Conservation (phyloP, 2,329 filamentous ascomycete species). For the Lomentospora prolificans region DNA sequence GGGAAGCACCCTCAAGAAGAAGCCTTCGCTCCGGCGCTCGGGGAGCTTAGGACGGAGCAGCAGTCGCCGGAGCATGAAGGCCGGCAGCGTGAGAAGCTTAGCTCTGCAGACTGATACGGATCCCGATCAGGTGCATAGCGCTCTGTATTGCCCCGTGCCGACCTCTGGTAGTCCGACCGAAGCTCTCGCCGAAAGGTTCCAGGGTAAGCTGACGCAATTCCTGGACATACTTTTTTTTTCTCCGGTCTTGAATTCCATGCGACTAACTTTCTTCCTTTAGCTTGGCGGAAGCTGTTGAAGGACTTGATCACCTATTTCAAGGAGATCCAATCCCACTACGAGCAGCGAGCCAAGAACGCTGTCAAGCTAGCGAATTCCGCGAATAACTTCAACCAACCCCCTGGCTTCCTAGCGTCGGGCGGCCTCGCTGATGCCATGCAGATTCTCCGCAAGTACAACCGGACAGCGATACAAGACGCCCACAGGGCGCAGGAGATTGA, state of each 20-base stretch:
- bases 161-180: constrained; percentile 84
- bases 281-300: constrained; percentile 92
- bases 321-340: constrained; percentile 83
- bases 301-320: constrained; percentile 90
- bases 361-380: constrained; percentile 75
- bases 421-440: constrained; percentile 83
- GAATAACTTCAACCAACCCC: constrained; percentile 66
- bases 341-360: constrained; percentile 71
- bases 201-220: constrained; percentile 58
- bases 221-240: no score
- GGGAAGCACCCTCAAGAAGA: constrained; percentile 79
- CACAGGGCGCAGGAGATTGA: constrained; percentile 88
- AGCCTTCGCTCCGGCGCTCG: constrained; percentile 63
- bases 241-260: neutral
- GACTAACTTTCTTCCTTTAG: constrained; percentile 31
- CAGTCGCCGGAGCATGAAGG: constrained; percentile 72
- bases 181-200: constrained; percentile 75
- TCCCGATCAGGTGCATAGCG: constrained; percentile 65
- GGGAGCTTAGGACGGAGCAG: constrained; percentile 68
- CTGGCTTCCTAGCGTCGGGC: constrained; percentile 66
- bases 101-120: constrained; percentile 60
- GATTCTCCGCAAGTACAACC: constrained; percentile 74
- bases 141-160: constrained; percentile 82
- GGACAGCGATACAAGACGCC: constrained; percentile 65
- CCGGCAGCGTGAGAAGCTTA: constrained; percentile 78